phyloP scores from a whole-genome alignment of 805 yeast species.

The Lipomyces japonicus region DNA sequence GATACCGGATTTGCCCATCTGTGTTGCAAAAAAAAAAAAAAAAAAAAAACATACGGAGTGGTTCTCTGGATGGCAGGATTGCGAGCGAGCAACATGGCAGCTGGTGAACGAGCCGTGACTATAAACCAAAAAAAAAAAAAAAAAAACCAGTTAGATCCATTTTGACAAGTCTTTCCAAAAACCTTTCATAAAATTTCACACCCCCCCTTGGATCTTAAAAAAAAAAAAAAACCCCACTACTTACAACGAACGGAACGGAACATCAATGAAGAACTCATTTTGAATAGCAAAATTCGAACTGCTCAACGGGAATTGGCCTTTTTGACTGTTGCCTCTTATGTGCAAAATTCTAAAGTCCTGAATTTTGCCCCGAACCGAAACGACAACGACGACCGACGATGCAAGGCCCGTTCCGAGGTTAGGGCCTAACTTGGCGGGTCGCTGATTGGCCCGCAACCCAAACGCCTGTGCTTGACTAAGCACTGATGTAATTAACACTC shows the following conservation, averaged over 20 bases:
- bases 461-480: too few species aligned
- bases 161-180: neutral
- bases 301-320: too few species aligned
- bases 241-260: slow-evolving; percentile 24
- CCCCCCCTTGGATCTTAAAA: too few species aligned
- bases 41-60: slow-evolving; percentile 21
- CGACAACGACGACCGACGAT: neutral
- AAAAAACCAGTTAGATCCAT: neutral
- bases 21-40: neutral
- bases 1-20: neutral
- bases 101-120: slow-evolving; percentile 24
- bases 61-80: slow-evolving; percentile 15
- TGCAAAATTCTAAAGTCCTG: neutral
- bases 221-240: slow-evolving; percentile 1
- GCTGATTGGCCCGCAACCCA: too few species aligned
- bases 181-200: too few species aligned
- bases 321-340: neutral
- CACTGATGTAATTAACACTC: too few species aligned
- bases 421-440: too few species aligned
- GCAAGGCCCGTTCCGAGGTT: neutral
- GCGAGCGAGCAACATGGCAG: slow-evolving; percentile 16
- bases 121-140: too few species aligned
- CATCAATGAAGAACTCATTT: slow-evolving; percentile 25
- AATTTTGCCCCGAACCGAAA: neutral
- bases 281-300: too few species aligned